Conservation (phyloP, 768 basidiomycete genomes). For the Suillus lakei region DNA sequence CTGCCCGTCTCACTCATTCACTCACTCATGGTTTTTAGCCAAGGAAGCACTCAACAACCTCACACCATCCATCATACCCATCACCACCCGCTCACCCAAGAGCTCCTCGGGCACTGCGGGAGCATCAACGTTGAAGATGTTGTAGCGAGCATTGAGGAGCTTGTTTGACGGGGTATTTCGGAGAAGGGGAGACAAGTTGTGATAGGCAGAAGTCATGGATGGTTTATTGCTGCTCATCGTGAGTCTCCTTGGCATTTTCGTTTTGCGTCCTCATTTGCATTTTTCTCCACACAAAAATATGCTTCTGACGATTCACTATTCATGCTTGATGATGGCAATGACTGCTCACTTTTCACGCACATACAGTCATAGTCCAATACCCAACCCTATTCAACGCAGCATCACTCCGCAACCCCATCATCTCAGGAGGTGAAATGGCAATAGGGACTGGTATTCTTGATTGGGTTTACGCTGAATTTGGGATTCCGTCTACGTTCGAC, state of each 20-base stretch:
- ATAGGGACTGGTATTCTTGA: slow-evolving; percentile 69
- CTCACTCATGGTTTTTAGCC: slow-evolving; percentile 41
- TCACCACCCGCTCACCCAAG: slow-evolving; percentile 52
- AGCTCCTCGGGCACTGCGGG: slow-evolving; percentile 63
- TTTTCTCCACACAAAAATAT: too few species aligned
- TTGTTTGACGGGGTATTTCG: slow-evolving; percentile 55
- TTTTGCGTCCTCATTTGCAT: too few species aligned
- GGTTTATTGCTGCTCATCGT: slow-evolving; percentile 64
- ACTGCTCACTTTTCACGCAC: neutral
- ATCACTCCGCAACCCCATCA: slow-evolving; percentile 72
- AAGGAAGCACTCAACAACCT: slow-evolving; percentile 45
- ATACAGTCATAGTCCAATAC: slow-evolving; percentile 62
- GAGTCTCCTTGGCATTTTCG: too few species aligned
- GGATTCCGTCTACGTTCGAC: slow-evolving; percentile 33
- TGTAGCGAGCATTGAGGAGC: slow-evolving; percentile 54
- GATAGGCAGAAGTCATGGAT: slow-evolving; percentile 73
- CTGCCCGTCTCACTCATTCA: neutral
- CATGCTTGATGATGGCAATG: too few species aligned
- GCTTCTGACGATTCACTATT: too few species aligned
- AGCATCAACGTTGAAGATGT: slow-evolving; percentile 69
- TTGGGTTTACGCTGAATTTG: slow-evolving; percentile 57
- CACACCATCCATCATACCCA: slow-evolving; percentile 46
- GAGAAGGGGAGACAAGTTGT: slow-evolving; percentile 57
- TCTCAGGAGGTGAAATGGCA: slow-evolving; percentile 56
- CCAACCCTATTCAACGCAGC: slow-evolving; percentile 67